A percentile compares a stretch with the other conserved stretches of the same genome.
Evolutionary conservation across 2,329 filamentous ascomycete genomes (phyloP).

Genomic region (Clarireedia paspali): DNA sequence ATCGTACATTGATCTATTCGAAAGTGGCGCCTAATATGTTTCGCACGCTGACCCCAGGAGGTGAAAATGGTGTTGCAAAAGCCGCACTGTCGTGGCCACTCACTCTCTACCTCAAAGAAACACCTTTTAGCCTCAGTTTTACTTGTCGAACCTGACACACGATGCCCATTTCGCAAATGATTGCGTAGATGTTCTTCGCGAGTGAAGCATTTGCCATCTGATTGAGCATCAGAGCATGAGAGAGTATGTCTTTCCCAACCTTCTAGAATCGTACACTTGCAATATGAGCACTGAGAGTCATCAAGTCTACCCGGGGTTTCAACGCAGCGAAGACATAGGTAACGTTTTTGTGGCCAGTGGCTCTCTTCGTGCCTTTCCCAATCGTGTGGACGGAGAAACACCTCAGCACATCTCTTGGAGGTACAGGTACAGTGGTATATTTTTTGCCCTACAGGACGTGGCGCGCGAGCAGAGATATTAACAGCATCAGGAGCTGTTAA

Average conservation of each 20-base stretch:
- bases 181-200: neutral
- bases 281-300: neutral
- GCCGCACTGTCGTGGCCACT: neutral
- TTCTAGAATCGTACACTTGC: neutral
- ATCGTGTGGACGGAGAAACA: too few relatives aligned
- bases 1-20: neutral
- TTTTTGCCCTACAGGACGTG: too few relatives aligned
- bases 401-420: too few relatives aligned
- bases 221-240: neutral
- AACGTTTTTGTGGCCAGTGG: neutral
- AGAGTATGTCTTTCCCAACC: neutral
- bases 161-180: neutral
- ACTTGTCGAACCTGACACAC: too few relatives aligned
- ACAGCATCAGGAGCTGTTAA: too few relatives aligned
- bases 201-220: neutral
- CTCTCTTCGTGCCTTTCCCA: neutral
- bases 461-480: too few relatives aligned
- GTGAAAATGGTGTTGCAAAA: neutral
- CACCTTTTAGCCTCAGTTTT: neutral
- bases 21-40: neutral
- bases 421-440: too few relatives aligned
- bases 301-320: neutral
- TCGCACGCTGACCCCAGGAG: neutral
- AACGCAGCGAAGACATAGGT: neutral
- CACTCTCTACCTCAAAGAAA: neutral